Evolutionary conservation across 1,139 yeast species (phyloP).

Genomic region (Saccharomyces hybrid): DNA sequence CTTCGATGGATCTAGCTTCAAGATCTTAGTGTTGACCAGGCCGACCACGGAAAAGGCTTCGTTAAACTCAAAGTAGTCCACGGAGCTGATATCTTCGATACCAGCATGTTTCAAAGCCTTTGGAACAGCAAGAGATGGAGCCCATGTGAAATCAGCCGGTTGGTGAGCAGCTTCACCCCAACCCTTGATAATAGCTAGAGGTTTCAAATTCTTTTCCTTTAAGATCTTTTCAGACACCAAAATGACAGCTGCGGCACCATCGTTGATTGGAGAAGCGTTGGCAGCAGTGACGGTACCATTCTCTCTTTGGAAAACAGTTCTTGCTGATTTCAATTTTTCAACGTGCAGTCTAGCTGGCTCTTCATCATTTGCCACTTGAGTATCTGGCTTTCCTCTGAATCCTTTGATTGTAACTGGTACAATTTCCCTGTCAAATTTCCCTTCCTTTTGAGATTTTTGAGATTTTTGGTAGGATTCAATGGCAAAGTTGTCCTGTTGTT

Average conservation of each 20-base stretch:
- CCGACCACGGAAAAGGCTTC: conserved; percentile 98
- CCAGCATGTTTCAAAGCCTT: conserved; percentile 89
- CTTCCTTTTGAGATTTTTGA: conserved; percentile 65
- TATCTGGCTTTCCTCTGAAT: conserved; percentile 86
- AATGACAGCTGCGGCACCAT: conserved; percentile 93
- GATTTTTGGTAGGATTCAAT: conserved; percentile 69
- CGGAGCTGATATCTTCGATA: conserved; percentile 44
- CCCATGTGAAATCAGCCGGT: conserved; percentile 90
- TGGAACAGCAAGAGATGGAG: conserved; percentile 91
- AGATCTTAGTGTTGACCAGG: conserved; percentile 74
- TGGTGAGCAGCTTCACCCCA: conserved; percentile 98
- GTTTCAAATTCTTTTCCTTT: conserved; percentile 76
- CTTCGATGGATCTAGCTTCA: conserved; percentile 57
- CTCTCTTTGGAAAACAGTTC: conserved; percentile 88
- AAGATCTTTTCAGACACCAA: conserved; percentile 77
- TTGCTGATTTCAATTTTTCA: conserved; percentile 65
- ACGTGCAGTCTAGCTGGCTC: conserved; percentile 69
- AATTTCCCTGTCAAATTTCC: conserved; percentile 76
- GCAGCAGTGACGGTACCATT: conserved; percentile 95
- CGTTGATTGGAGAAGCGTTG: conserved; percentile 91
- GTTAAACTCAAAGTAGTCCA: conserved; percentile 70
- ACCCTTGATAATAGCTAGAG: conserved; percentile 79
- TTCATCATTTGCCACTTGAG: conserved; percentile 59
- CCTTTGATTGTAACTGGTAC: conserved; percentile 86
- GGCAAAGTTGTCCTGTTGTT: conserved; percentile 67